phyloP scores from a whole-genome alignment of 2,329 filamentous ascomycete species.

The Aspergillus thermomutatus region DNA sequence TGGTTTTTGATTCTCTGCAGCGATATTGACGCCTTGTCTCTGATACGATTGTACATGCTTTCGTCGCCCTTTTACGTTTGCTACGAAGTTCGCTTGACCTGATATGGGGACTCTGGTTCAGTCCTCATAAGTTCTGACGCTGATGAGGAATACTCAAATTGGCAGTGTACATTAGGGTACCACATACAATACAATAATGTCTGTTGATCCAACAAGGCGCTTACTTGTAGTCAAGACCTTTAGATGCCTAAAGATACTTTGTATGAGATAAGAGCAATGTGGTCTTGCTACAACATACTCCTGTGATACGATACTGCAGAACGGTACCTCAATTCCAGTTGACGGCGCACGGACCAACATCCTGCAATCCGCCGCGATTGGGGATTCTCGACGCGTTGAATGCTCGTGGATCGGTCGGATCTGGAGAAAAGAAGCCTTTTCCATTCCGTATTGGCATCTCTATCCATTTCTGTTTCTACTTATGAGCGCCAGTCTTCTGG shows the following conservation, averaged over 20 bases:
- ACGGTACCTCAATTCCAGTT: background rate
- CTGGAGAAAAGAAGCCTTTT: background rate
- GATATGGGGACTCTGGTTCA: background rate
- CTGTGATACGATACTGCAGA: background rate
- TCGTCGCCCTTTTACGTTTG: background rate
- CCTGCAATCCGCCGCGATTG: background rate
- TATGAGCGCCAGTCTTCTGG: background rate
- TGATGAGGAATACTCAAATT: background rate
- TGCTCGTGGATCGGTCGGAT: background rate
- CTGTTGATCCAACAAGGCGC: background rate
- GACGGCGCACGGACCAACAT: background rate
- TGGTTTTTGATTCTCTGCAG: constrained; percentile 3
- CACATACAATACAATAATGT: background rate
- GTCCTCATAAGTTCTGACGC: background rate
- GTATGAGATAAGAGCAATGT: background rate
- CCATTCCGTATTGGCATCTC: background rate
- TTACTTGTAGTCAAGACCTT: background rate
- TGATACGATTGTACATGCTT: background rate
- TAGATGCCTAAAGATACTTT: background rate
- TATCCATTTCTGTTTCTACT: background rate
- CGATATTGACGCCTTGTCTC: constrained; percentile 1
- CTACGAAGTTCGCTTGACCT: background rate
- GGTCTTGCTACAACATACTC: background rate
- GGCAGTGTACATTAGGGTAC: background rate
- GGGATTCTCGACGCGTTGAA: background rate